Evolutionary conservation across 2,329 filamentous ascomycete genomes (phyloP).

Genomic region (Venturia nashicola): DNA sequence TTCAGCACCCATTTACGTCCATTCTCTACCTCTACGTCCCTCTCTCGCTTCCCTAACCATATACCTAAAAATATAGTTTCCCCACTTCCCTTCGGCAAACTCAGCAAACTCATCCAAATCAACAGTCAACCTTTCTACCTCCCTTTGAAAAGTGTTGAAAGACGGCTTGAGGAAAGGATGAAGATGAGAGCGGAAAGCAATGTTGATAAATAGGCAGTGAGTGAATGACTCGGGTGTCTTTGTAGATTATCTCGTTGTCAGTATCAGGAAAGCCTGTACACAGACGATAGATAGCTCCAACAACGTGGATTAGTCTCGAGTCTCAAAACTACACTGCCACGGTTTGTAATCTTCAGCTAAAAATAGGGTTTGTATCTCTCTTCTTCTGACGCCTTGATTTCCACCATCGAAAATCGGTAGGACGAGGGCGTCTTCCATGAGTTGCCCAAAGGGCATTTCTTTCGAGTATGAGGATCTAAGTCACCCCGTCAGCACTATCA

Average conservation of each 20-base stretch:
- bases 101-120: neutral
- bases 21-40: neutral
- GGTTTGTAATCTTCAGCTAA: conserved; percentile 32
- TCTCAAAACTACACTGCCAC: conserved; percentile 21
- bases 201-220: no score
- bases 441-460: conserved; percentile 29
- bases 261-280: neutral
- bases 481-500: neutral
- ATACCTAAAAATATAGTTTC: neutral
- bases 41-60: neutral
- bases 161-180: neutral
- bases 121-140: neutral
- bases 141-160: neutral
- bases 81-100: neutral
- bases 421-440: conserved; percentile 34
- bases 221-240: no score
- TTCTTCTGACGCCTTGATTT: conserved; percentile 39
- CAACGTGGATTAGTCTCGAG: neutral
- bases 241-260: neutral
- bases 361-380: conserved; percentile 36
- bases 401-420: conserved; percentile 42
- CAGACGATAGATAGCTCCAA: no score
- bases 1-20: neutral
- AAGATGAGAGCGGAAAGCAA: no score
- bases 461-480: conserved; percentile 27